phyloP scores from a whole-genome alignment of 2,329 filamentous ascomycete genomes.

The Cyphellophora attinorum region DNA sequence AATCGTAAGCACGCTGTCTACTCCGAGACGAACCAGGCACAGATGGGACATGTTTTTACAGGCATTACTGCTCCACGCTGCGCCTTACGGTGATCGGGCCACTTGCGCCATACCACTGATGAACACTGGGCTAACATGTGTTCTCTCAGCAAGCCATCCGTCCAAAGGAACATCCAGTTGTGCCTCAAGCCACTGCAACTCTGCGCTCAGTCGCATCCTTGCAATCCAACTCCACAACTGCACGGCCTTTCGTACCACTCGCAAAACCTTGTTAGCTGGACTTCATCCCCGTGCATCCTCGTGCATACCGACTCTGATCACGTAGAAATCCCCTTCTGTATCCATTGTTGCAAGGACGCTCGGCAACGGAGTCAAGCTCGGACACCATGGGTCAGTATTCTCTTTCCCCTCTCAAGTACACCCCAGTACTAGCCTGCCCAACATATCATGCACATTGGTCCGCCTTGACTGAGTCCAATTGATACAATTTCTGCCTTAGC shows the following conservation, averaged over 20 bases:
- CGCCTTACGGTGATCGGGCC: no score
- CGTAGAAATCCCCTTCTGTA: constrained; percentile 20
- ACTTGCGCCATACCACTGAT: no score
- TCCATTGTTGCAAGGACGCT: constrained; percentile 16
- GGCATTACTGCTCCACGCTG: no score
- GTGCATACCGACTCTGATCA: constrained; percentile 22
- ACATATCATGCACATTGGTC: no score
- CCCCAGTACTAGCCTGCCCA: constrained; percentile 18
- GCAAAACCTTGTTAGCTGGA: constrained; percentile 21
- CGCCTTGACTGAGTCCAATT: constrained; percentile 7
- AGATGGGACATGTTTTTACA: no score
- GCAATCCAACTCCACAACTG: background rate
- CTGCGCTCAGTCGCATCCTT: constrained; percentile 1
- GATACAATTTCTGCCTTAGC: constrained; percentile 14
- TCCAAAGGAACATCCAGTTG: no score
- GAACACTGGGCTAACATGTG: no score
- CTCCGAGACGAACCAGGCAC: background rate
- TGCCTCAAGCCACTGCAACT: background rate
- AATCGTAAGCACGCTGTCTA: background rate
- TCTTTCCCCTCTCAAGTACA: constrained; percentile 12
- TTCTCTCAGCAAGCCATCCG: no score
- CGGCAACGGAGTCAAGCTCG: constrained; percentile 19
- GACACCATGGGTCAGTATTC: constrained; percentile 23
- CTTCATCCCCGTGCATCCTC: constrained; percentile 17
- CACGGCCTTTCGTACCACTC: constrained; percentile 16